Evolutionary conservation across 2,329 filamentous ascomycete species (phyloP), one percentile per base, ranked within the genome.

Genomic region (Xylaria digitata): DNA sequence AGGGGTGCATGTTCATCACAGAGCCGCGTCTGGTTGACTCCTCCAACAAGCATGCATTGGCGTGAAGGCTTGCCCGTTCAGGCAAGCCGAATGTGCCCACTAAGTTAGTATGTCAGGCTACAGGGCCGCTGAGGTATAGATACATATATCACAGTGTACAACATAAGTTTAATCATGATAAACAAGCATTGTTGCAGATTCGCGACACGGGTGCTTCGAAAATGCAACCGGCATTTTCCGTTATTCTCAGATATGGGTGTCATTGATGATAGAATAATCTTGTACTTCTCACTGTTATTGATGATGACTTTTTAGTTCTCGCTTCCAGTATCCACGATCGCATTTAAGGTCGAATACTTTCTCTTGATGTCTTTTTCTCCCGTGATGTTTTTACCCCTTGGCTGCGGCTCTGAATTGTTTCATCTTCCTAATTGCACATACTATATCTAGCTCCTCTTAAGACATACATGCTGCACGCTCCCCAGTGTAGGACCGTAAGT

Each of bases 21-120:
- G 59, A 54, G 59, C 49, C 59, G 50, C 59, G 30, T 55, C 59
- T 40, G 19, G 59, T 21, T 7, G 40, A 17, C 43, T 42, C 8
- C 40, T 49, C 50, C 50, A 42, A 37, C 58, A 11, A 49, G 59
- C 59, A 55, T 55, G 50, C 40, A 50, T 49, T 23, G 23, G 42
- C 59, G 23, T 13, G 21, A 26, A 48, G 59, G 50, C 21, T 62
- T 62, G 42, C 59, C 50, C 13, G 19, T 55, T 49, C 19, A 54
- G 50, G 59, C 32, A 62, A 62, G 19, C 59, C 59, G 59, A 7
- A 40, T 46, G 55, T 43, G 45, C 7, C 30, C 46, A n/a, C n/a
- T n/a, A n/a, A 1, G 42, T 34, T 9, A n/a, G 6, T 40, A 5
- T 49, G 26, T n/a, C 26, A 37, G 26, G 15, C 17, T n/a, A 48